Base-by-base conservation (phyloP, 164 flowering plant genomes). In the Nelumbo lutea region DNA sequence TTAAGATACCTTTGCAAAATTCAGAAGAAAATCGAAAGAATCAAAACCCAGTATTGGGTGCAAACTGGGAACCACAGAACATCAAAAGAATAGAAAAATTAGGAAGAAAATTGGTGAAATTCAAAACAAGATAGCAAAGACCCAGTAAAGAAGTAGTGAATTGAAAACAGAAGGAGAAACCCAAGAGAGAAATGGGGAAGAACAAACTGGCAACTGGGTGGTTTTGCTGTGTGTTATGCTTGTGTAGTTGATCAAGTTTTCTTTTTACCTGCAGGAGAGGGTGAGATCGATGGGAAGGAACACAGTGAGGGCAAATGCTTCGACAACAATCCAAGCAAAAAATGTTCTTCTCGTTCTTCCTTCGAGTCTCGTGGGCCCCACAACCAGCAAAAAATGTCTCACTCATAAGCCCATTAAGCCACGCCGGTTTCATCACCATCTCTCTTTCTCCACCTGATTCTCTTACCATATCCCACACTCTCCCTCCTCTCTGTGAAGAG, bases 221-320 rank as follows among this genome's bases (percentile, higher is more conserved):
- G 3, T 38, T 11, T 46, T 46, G 8, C 51, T 27, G 39, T 61
- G 43, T 27, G 11, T 27, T 27, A 27, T 27, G 27, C 48, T 46
- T 4, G 48, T 46, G 4, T 46, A 7, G 48, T 46, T 46, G 4
- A 46, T 46, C 7, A 46, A 53, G 40, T 2, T 50, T 39, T 45
- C 6, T 1, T 7, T 3, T 45, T 57, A 83, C 86, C 83, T 83
- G 86, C 3, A 83, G 42, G 55, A 81, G 82, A 8, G 73, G 75
- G 64, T 86, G 89, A 69, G 70, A 67, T 39, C 67, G 74, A 75
- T 86, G 89, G 47, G 73, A 64, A 64, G 81, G 74, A 48, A 77
- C 61, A 72, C 89, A 86, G 66, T 79, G 84, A n/a, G 86, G 68
- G 74, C 89, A 86, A 57, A 86, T 71, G 61, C 83, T 83, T 15